Conservation (phyloP, 345 rosid genomes). For the Murraya koenigii region DNA sequence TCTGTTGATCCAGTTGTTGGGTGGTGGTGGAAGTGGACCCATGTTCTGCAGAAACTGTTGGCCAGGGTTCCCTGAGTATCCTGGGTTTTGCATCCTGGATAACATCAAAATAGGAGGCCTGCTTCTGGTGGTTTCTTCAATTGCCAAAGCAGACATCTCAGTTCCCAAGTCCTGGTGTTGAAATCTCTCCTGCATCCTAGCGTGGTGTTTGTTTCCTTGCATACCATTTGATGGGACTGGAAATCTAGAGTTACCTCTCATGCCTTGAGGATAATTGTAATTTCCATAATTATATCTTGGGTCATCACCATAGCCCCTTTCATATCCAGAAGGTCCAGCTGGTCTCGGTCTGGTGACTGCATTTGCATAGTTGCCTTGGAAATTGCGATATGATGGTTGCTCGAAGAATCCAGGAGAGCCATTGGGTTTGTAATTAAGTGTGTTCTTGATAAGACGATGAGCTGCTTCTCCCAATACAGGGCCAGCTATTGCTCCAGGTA, state of each 20-base stretch:
- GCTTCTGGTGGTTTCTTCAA: constrained; percentile 48
- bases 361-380: constrained; percentile 36
- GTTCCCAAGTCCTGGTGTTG: constrained; percentile 44
- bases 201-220: constrained; percentile 42
- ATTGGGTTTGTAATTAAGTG: constrained; percentile 70
- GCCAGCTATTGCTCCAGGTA: constrained; percentile 82
- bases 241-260: constrained; percentile 39
- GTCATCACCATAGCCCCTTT: constrained; percentile 46
- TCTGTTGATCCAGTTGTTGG: constrained; percentile 56
- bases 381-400: constrained; percentile 40
- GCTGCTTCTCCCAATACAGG: constrained; percentile 85
- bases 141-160: constrained; percentile 49
- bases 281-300: constrained; percentile 42
- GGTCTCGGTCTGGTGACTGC: constrained; percentile 45
- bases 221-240: constrained; percentile 37
- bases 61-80: constrained; percentile 21
- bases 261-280: constrained; percentile 40
- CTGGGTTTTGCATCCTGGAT: constrained; percentile 32
- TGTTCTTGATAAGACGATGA: constrained; percentile 91
- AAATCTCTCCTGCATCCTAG: constrained; percentile 39
- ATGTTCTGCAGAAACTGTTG: constrained; percentile 38
- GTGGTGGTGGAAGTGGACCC: constrained; percentile 59
- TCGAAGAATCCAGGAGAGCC: constrained; percentile 50
- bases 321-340: constrained; percentile 54
- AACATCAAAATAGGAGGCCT: constrained; percentile 17